Conservation (phyloP, 257 asterid genomes). For the Striga asiatica region DNA sequence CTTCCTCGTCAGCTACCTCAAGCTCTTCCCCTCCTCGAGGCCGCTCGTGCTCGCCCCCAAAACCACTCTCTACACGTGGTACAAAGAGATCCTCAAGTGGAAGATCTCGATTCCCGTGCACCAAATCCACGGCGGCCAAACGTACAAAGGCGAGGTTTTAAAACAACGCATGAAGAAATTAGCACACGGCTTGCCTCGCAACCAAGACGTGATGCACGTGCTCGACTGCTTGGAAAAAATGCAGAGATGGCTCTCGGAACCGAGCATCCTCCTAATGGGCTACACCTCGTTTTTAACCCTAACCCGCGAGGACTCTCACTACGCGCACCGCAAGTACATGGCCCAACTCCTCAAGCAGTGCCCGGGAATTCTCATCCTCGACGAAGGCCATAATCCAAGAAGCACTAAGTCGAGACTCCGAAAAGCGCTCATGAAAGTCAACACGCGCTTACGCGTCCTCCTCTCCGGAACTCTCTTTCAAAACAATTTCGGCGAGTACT, state of each 20-base stretch:
- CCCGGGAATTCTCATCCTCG: constrained; percentile 85
- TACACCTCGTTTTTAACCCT: constrained; percentile 83
- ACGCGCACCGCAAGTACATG: constrained; percentile 96
- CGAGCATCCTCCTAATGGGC: constrained; percentile 92
- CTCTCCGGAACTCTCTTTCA: constrained; percentile 94
- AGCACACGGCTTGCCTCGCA: constrained; percentile 69
- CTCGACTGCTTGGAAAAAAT: constrained; percentile 90
- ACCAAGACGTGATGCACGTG: constrained; percentile 98
- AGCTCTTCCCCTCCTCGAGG: constrained; percentile 82
- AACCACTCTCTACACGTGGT: constrained; percentile 92
- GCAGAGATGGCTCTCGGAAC: constrained; percentile 94
- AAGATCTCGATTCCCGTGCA: constrained; percentile 85
- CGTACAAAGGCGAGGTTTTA: constrained; percentile 86
- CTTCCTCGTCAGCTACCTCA: constrained; percentile 85
- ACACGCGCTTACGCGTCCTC: constrained; percentile 71
- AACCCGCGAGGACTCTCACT: constrained; percentile 84
- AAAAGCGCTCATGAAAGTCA: constrained; percentile 81
- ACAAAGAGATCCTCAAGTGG: constrained; percentile 95
- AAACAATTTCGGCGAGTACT: constrained; percentile 92
- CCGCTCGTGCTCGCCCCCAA: constrained; percentile 96
- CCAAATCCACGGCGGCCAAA: constrained; percentile 98
- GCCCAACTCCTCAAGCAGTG: constrained; percentile 78
- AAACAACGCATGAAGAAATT: constrained; percentile 62
- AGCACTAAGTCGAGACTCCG: constrained; percentile 92
- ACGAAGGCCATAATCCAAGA: constrained; percentile 97